Evolutionary conservation across 2,329 filamentous ascomycete species (phyloP), one percentile per base, ranked within the genome.

Genomic region (Exutisphaerella laricina): DNA sequence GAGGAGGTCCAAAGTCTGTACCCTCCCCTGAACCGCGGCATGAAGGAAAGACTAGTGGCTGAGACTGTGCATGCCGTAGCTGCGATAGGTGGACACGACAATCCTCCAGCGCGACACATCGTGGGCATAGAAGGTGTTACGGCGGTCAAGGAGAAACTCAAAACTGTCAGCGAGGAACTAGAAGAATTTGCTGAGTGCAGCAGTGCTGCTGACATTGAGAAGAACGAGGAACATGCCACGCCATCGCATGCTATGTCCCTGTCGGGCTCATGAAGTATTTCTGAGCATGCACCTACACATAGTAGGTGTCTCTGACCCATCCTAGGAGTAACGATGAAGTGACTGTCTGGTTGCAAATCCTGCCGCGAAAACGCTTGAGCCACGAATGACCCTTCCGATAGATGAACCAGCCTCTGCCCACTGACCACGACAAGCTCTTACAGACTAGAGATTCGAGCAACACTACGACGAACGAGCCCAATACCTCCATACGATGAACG

Each of bases 111-210:
- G 1, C 75, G 92, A 22, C 90, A 97, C 62, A 96, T 97, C 57
- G 89, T 97, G 2, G 90, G 92, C 0, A 80, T 84, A 41, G 92
- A 97, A 64, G 90, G 87, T 1, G 84, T 90, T 9, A 75, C 80
- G 4, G 85, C 85, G 29, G 90, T 97, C 28, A 94, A 90, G 64
- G 92, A 97, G 68, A 97, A 97, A 68, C 70, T 98, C 43, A 95
- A 94, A 70, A 96, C 88, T 2, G 87, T 96, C 2, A 94, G 88
- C 50, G 89, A 97, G 63, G 92, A 97, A 69, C 70, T 97, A 43
- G 92, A 97, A 64, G 92, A 97, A 55, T 97, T 97, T 65, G 84
- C 95, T 20, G 88, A 94, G 57, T 84, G 88, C 18, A 96, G 88
- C 58, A 74, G 84, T 52, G 83, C 86, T 0, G 88, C 92, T 12